Percentiles rank a stretch among this genome's conserved stretches.
Conservation (phyloP, 306 rosid species). For the Ormosia emarginata region DNA sequence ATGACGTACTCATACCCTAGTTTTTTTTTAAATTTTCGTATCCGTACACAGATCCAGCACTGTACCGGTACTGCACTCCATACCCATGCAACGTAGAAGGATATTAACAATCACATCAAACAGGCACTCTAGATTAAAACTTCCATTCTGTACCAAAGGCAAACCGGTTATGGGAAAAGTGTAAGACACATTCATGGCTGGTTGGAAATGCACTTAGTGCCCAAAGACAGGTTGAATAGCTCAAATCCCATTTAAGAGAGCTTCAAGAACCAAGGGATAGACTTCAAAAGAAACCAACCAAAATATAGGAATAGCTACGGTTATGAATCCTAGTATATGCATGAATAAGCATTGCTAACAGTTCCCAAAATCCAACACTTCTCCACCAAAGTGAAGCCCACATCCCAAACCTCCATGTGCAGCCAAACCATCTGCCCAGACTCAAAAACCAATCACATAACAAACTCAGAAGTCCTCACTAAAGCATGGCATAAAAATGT, state of each 20-base stretch:
- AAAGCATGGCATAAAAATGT: background rate
- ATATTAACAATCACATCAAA: background rate
- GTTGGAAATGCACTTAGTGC: background rate
- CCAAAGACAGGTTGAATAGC: background rate
- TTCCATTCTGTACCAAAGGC: background rate
- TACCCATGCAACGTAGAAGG: too few relatives aligned
- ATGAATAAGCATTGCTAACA: background rate
- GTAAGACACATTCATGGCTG: background rate
- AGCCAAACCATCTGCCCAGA: background rate
- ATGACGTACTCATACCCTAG: too few relatives aligned
- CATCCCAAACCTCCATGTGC: background rate
- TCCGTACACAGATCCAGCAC: too few relatives aligned
- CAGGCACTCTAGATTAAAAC: background rate
- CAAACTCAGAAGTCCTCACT: background rate
- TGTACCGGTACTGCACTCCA: too few relatives aligned
- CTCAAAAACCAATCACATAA: too few relatives aligned
- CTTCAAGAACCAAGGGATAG: background rate
- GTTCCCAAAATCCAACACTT: background rate
- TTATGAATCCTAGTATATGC: background rate
- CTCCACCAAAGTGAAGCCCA: background rate
- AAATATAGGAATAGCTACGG: background rate
- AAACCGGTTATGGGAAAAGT: background rate
- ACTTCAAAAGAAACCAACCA: background rate
- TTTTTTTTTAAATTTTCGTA: too few relatives aligned
- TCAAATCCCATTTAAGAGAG: background rate